phyloP scores from a whole-genome alignment of 495 filamentous ascomycete genomes.

The Pyrenopolyporus hunteri region DNA sequence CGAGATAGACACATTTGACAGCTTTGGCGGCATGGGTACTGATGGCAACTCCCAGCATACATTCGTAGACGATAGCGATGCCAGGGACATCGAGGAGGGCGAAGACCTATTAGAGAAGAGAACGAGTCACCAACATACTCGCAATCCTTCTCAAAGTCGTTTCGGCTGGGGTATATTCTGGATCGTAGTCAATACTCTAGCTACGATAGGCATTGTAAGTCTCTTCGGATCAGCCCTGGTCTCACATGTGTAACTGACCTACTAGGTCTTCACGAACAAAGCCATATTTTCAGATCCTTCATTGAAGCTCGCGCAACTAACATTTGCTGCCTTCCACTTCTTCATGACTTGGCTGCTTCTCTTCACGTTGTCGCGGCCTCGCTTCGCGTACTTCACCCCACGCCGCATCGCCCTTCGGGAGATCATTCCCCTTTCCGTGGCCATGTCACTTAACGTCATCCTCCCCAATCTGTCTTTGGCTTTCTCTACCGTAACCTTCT shows the following conservation, averaged over 20 bases:
- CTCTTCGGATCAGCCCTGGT: constrained; percentile 3
- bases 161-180: constrained; percentile 53
- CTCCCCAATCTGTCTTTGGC: constrained; percentile 76
- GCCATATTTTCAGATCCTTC: constrained; percentile 71
- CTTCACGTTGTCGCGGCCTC: constrained; percentile 67
- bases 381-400: constrained; percentile 64
- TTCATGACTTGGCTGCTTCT: constrained; percentile 70
- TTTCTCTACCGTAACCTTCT: constrained; percentile 74
- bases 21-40: constrained; percentile 30
- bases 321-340: constrained; percentile 77
- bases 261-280: constrained; percentile 80
- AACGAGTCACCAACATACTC: constrained; percentile 25
- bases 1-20: constrained; percentile 31
- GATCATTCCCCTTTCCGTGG: constrained; percentile 67
- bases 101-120: constrained; percentile 42
- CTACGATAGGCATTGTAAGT: constrained; percentile 66
- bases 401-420: constrained; percentile 59
- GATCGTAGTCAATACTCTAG: constrained; percentile 65
- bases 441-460: constrained; percentile 76
- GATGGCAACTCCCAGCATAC: constrained; percentile 38
- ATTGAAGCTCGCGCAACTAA: constrained; percentile 68
- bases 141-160: constrained; percentile 28
- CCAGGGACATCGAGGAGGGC: constrained; percentile 45
- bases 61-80: constrained; percentile 37
- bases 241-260: constrained; percentile 20